Conservation (phyloP, 345 rosid genomes). For the Salix caprea region DNA sequence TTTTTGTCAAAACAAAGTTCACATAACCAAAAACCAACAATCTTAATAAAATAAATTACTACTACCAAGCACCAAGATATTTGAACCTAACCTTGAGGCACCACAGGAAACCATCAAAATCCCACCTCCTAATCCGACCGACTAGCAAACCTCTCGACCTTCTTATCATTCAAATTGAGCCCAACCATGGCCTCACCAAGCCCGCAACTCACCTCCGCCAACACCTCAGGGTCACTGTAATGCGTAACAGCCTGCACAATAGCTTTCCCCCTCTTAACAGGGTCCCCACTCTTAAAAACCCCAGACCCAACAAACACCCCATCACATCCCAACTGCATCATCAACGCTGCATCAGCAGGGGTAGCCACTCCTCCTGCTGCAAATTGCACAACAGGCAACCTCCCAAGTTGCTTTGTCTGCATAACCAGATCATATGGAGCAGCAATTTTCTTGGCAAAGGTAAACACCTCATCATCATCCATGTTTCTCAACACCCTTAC, state of each 20-base stretch:
- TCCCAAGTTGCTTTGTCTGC: constrained; percentile 30
- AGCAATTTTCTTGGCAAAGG: constrained; percentile 54
- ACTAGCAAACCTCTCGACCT: constrained; percentile 33
- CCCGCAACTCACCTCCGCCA: constrained; percentile 33
- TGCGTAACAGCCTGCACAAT: constrained; percentile 34
- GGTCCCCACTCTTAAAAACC: constrained; percentile 30
- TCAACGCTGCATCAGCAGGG: constrained; percentile 29
- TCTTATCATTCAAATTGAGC: constrained; percentile 26
- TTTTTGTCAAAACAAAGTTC: not conserved
- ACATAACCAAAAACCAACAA: not conserved
- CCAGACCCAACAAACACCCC: constrained; percentile 35
- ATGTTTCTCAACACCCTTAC: constrained; percentile 52
- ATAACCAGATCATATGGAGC: constrained; percentile 30
- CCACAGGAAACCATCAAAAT: not conserved
- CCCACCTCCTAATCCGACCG: constrained; percentile 21
- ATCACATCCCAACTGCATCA: constrained; percentile 32
- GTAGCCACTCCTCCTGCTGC: constrained; percentile 32
- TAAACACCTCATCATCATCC: constrained; percentile 78
- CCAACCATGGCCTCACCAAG: constrained; percentile 40
- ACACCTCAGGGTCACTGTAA: constrained; percentile 22
- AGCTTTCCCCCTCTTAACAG: constrained; percentile 23
- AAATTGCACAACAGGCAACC: constrained; percentile 30
- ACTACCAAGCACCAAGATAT: not conserved
- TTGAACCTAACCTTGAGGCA: constrained; percentile 4
- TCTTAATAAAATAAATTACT: not conserved